Evolutionary conservation across 306 rosid genomes (phyloP), one percentile per base, ranked within the genome.

Genomic region (Cucurbita pepo): DNA sequence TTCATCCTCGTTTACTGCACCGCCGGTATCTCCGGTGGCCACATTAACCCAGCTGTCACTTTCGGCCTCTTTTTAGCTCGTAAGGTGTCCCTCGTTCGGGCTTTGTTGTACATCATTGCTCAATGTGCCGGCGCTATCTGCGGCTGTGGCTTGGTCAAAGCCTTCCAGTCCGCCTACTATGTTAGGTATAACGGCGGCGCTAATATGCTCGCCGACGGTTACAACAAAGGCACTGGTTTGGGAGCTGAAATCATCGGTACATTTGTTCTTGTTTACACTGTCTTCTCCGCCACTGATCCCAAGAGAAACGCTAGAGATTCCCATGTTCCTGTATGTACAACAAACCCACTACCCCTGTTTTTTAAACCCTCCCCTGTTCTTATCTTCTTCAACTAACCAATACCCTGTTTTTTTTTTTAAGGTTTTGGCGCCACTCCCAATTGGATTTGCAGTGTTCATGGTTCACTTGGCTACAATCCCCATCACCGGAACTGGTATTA

Each of bases 1-100:
- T 93, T 93, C 85, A 40, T 93, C 84, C 98, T 93, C 25, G 98
- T 93, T 73, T 93, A 90, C 94, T 93, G 98, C 90, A 90, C 98
- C 50, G 98, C 98, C 78, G 97, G 98, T 14, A 93, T 93, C 82
- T 90, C 98, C 1, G 98, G 97, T 56, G 98, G 98, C 43, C 98
- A 93, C 77, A 93, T 93, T 0, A 93, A 93, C 74, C 98, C 97
- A 0, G 97, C 98, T 0, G 98, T 93, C 82, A 92, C 98, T 0
- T 82, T 92, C 47, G 98, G 98, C 67, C 79, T 92, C 75, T 85
- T 92, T 47, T 11, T 92, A 69, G 98, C 83, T 0, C 75, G 92
- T 4, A 93, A 93, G 84, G 87, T 93, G 79, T 93, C 98, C 0
- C 75, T 92, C 16, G 19, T 86, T 2, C 77, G 98, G 76, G 91